Evolutionary conservation across 129 eudicot genomes (phyloP), one percentile per base, ranked within the genome.

Genomic region (Rutidosis leptorrhynchoides): DNA sequence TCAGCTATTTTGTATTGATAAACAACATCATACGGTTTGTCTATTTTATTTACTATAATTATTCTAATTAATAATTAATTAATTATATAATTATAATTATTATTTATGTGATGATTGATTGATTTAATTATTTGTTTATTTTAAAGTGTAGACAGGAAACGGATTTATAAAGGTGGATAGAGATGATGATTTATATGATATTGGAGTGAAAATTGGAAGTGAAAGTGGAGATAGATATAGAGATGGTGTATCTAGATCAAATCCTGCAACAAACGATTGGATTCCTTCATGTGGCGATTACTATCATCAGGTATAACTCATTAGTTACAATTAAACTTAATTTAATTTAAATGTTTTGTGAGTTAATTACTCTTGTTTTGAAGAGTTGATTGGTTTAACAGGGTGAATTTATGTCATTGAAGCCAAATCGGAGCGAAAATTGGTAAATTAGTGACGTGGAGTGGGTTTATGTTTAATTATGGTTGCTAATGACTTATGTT

Each of bases 211-310:
- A 16, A 68, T 19, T 19, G 65, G 58, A 64, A 27, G 45, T 40
- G 45, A 64, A 42, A 75, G 70, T 48, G 71, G 49, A 37, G 10
- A 37, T 37, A 30, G 35, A 25, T 17, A 32, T 15, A 65, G 64
- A 55, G 45, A 60, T 69, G 53, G 11, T 55, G 32, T 16, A 6
- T 23, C 64, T 71, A 82, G 60, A 46, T 79, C 80, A 23, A 85
- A 85, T 35, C 93, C 93, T 9, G 88, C 93, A 28, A 85, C 82
- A n/a, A 85, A 85, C 56, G 88, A 85, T 20, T 85, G 93, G 88
- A 64, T 77, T 61, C 88, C 88, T 4, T 70, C 79, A 58, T 66
- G 65, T 30, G 45, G 17, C 49, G 85, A 81, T 45, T 64, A 56
- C 52, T 48, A 64, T 73, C 64, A 70, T 77, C 68, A 77, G 27